Percentiles rank a stretch among this genome's conserved stretches.
Evolutionary conservation across 768 basidiomycete genomes (phyloP).

Genomic region (Strobilomyces confusus): DNA sequence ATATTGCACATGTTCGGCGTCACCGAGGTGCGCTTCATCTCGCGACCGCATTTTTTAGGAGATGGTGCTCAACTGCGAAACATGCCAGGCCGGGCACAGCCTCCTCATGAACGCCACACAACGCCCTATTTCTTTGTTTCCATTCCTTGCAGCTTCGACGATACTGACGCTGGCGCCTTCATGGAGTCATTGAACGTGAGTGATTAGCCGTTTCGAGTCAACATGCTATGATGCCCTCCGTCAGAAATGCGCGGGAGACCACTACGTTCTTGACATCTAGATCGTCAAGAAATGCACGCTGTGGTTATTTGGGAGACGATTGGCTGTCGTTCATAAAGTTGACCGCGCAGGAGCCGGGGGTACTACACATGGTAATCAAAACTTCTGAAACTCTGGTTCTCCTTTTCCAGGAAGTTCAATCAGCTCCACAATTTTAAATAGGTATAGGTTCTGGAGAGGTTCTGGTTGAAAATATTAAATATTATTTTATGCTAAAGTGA

Average conservation of each 20-base stretch:
- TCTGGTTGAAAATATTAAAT: too few species aligned
- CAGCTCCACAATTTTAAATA: too few species aligned
- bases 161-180: conserved; percentile 64
- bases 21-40: too few species aligned
- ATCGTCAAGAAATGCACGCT: conserved; percentile 66
- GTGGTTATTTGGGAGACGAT: conserved; percentile 84
- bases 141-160: conserved; percentile 76
- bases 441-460: too few species aligned
- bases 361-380: too few species aligned
- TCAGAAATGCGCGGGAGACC: conserved; percentile 28
- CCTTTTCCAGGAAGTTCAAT: too few species aligned
- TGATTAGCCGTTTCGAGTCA: background rate
- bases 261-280: conserved; percentile 51
- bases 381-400: too few species aligned
- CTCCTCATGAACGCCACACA: conserved; percentile 78
- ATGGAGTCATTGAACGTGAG: conserved; percentile 71
- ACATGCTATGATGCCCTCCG: background rate
- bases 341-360: conserved; percentile 65
- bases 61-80: too few species aligned
- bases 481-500: too few species aligned
- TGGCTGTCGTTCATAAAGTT: conserved; percentile 81
- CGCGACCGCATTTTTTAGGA: too few species aligned
- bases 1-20: too few species aligned
- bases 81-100: conserved; percentile 72
- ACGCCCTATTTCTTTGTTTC: conserved; percentile 92